Evolutionary conservation across 176 grass and related monocot genomes (phyloP), one percentile per base, ranked within the genome.

Genomic region (Zea mays): DNA sequence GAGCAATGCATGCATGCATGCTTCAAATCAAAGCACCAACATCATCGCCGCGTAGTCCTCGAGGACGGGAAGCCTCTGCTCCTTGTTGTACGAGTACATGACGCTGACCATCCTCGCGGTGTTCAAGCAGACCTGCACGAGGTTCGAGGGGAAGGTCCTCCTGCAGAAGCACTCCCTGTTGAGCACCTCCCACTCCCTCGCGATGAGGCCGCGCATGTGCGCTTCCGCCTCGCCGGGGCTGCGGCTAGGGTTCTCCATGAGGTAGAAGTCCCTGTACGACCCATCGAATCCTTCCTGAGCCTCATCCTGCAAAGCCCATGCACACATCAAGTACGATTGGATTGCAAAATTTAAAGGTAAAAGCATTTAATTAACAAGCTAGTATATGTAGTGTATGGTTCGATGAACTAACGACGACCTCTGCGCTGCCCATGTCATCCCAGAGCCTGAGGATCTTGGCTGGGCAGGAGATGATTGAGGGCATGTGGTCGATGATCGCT

Each of bases 391-490:
- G 27, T 27, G 27, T 27, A 27, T 1, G 27, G 27, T 27, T 27
- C 27, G 27, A 27, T 14, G 0, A 36, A 39, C n/a, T 65, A 6
- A 27, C 27, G 1, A 27, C 27, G 27, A 92, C 86, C 93, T 84
- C 56, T 3, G 85, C 93, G 67, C 77, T 93, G 14, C 85, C 90
- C 62, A 97, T 67, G 69, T 97, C 88, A 77, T 97, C 85, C 70
- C 65, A 85, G 7, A 97, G 90, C 8, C 90, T 76, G 19, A 93
- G 71, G 62, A 97, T 93, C 67, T 76, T 93, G 2, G 81, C 73
- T 0, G 73, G 56, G 67, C 50, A 87, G 57, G 88, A 86, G 15
- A 90, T 43, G 4, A 81, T 3, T 0, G 49, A 8, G 8, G 76
- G 74, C 8, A 63, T 46, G 36, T 60, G 50, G 4, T 69, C 79